Evolutionary conservation across 2,329 filamentous ascomycete genomes (phyloP), one percentile per base, ranked within the genome.

Genomic region (Neofusicoccum cordaticola): DNA sequence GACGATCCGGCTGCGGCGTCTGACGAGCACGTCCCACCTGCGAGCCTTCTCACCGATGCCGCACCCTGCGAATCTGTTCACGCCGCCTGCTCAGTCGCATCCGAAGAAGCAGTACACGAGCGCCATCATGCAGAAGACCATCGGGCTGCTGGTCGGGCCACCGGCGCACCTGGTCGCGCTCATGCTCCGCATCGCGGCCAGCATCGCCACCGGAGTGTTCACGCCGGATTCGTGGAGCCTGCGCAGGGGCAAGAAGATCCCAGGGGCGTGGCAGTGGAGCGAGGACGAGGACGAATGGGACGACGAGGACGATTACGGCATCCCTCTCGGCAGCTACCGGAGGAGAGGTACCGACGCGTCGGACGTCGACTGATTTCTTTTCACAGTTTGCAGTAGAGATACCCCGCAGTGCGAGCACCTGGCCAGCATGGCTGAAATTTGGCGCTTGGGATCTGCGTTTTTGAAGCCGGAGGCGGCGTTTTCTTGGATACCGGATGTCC

Each of bases 101-200:
- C 75, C 69, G 35, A 67, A 72, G 70, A 70, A 73, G 47, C 71
- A 75, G 34, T 74, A 76, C 47, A 76, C 74, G 3, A 45, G 41
- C 13, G 84, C 87, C 2, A 85, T 96, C 35, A 84, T 96, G 31
- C 86, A 89, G 64, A 93, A 91, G 77, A 93, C 92, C 0, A 88
- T 86, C 67, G 88, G 91, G 60, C 84, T 95, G 35, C 83, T 96
- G 3, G 80, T 97, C 13, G 88, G 90, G 0, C 92, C 92, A n/a
- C 92, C 93, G 0, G 86, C 89, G 39, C 87, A 93, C 70, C 84
- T 96, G 1, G 85, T 96, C 41, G 83, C 86, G 31, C 81, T 96
- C 45, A 93, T 97, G 83, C 84, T 97, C 4, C 87, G 88, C 64
- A 91, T 97, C 64, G 91, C 93, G 0, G 88, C 90, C 0, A 88